Conservation (phyloP, 257 asterid species). For the Jaltomata sinuosa region DNA sequence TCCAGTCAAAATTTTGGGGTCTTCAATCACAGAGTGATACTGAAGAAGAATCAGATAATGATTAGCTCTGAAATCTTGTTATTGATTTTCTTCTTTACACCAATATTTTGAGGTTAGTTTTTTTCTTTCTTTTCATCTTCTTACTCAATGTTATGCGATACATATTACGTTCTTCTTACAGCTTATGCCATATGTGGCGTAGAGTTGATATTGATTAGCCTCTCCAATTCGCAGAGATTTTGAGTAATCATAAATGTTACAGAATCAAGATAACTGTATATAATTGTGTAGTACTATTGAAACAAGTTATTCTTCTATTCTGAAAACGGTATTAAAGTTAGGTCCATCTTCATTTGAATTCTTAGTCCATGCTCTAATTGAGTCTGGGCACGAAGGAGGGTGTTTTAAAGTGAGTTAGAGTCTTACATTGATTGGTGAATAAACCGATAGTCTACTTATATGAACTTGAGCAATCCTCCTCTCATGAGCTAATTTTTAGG, state of each 20-base stretch:
- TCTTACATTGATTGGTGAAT: too few relatives aligned
- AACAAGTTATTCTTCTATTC: too few relatives aligned
- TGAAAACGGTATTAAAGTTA: too few relatives aligned
- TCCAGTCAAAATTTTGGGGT: slow-evolving; percentile 52
- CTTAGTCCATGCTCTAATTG: too few relatives aligned
- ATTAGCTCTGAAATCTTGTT: not conserved
- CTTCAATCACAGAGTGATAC: slow-evolving; percentile 18
- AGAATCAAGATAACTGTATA: too few relatives aligned
- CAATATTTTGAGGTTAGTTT: not conserved
- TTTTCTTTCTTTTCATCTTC: not conserved
- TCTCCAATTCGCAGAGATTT: not conserved
- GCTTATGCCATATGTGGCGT: not conserved
- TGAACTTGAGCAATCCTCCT: too few relatives aligned
- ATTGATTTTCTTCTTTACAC: not conserved
- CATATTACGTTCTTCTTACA: not conserved
- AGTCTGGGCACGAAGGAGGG: too few relatives aligned
- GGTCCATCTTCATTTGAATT: too few relatives aligned
- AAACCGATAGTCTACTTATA: too few relatives aligned
- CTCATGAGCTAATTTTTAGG: too few relatives aligned
- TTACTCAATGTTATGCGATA: not conserved
- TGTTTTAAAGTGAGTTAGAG: too few relatives aligned
- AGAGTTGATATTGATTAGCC: not conserved
- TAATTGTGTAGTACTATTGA: too few relatives aligned
- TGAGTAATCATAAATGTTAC: not conserved
- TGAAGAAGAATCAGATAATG: slow-evolving; percentile 25